Percentiles rank a stretch among this genome's conserved stretches.
Conservation (phyloP, 768 basidiomycete genomes). For the Leccinum olivaceopallidum region DNA sequence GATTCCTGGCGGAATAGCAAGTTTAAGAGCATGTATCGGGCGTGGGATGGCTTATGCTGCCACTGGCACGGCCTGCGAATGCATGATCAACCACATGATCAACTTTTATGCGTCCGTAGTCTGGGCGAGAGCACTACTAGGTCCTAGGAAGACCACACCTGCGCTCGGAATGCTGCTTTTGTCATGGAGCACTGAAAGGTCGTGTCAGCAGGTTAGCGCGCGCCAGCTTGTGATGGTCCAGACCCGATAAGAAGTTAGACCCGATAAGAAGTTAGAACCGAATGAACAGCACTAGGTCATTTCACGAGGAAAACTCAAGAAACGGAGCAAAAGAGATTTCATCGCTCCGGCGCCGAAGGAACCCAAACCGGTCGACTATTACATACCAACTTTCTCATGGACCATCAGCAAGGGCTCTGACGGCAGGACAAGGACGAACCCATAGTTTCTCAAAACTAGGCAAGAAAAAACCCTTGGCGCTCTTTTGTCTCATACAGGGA, state of each 20-base stretch:
- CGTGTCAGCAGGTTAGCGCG: neutral
- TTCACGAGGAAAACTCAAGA: neutral
- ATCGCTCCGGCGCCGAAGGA: neutral
- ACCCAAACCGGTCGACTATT: neutral
- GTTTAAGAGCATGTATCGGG: constrained; percentile 12
- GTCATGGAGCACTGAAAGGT: constrained; percentile 10
- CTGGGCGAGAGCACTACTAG: constrained; percentile 1
- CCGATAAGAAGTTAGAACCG: neutral
- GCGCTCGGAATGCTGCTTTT: neutral
- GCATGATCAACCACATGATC: constrained; percentile 18
- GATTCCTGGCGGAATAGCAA: neutral
- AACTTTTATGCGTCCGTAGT: constrained; percentile 11
- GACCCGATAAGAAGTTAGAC: constrained; percentile 2
- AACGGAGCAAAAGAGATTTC: neutral
- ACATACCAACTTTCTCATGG: constrained; percentile 14
- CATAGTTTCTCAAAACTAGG: neutral
- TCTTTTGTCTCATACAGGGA: neutral
- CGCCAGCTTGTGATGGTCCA: constrained; percentile 2
- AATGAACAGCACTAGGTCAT: neutral
- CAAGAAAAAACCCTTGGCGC: neutral
- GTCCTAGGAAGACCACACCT: constrained; percentile 6
- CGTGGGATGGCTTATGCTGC: constrained; percentile 26
- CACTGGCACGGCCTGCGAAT: constrained; percentile 15
- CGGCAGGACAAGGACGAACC: neutral
- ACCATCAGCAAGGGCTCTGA: neutral